Base-by-base conservation (phyloP, 805 yeast species). In the Candida railenensis region DNA sequence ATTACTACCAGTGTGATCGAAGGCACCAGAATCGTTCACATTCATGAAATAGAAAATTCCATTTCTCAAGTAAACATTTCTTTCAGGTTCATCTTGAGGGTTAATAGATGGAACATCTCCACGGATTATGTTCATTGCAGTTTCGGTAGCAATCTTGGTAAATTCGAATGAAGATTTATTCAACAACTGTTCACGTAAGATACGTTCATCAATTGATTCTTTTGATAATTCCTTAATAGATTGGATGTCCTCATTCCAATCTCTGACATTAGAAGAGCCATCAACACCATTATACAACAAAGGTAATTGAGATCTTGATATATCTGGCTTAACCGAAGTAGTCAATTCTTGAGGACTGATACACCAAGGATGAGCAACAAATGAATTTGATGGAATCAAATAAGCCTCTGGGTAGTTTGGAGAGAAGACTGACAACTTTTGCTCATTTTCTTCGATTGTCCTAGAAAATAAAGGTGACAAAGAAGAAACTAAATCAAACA, bases 211-310 rank as follows among this genome's bases (percentile, higher is more conserved):
- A 45, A 89, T 65, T 20, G 78, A 63, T 1, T 73, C 59, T 32
- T 74, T 71, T 28, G 89, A 82, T 50, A 89, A 74, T 53, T 90
- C 97, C 51, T 82, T 80, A 41, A 89, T 76, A 2, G 89, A 76
- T 71, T 94, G 98, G 59, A 82, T 82, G 56, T 94, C 97, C 53
- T 87, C 96, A 63, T 90, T 90, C 87, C 95, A 91, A 57, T 92
- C 96, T 57, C 84, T 84, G 37, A 69, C 65, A 18, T 68, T 61
- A 42, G 78, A 83, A 22, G 78, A 76, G 37, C 83, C 86, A 52
- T 81, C 86, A 20, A 76, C 73, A 34, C 87, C 87, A 52, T 79
- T 77, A 37, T 66, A 56, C 38, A 82, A 67, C 42, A 71, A 71
- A 51, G 66, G 78, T 43, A 75, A 68, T 67, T 87, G 94, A 30